Conservation (phyloP, 208 protist genomes). For the Leishmania arabica region DNA sequence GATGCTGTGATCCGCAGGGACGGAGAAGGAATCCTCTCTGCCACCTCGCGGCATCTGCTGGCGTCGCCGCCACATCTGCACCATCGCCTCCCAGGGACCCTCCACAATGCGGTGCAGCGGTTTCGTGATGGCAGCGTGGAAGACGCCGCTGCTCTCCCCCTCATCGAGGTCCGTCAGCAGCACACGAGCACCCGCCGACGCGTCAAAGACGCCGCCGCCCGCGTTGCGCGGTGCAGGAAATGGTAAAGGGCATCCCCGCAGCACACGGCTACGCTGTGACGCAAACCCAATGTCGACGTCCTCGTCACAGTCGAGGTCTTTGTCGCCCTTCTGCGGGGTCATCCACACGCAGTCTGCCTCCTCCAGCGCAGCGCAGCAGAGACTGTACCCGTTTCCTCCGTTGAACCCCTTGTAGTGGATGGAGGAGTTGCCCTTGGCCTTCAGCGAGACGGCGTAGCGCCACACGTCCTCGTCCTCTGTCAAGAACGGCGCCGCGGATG, state of each 20-base stretch:
- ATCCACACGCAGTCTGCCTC: constrained; percentile 41
- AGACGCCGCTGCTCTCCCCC: background rate
- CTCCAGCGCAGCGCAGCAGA: constrained; percentile 71
- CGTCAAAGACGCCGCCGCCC: background rate
- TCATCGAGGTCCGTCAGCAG: constrained; percentile 29
- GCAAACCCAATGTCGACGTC: background rate
- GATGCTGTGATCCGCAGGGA: constrained; percentile 1
- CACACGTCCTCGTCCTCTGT: constrained; percentile 48
- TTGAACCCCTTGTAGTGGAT: constrained; percentile 81
- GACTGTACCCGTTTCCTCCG: constrained; percentile 72
- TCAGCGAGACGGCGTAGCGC: constrained; percentile 51
- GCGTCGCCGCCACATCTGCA: constrained; percentile 61
- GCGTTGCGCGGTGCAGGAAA: constrained; percentile 5
- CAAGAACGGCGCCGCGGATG: background rate
- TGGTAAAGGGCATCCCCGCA: constrained; percentile 34
- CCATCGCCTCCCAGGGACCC: constrained; percentile 55
- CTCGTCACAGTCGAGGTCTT: constrained; percentile 19
- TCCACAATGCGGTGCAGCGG: constrained; percentile 58
- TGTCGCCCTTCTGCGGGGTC: constrained; percentile 30
- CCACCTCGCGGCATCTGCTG: background rate
- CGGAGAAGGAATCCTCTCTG: background rate
- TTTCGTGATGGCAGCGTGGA: constrained; percentile 51
- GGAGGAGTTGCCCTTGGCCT: constrained; percentile 31
- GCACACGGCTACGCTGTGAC: constrained; percentile 5
- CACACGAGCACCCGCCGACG: constrained; percentile 8